These are phyloP conservation scores for Phytomonas francai DNA, from an alignment of 208 protist species.

Conservation along the genomic window DNA sequence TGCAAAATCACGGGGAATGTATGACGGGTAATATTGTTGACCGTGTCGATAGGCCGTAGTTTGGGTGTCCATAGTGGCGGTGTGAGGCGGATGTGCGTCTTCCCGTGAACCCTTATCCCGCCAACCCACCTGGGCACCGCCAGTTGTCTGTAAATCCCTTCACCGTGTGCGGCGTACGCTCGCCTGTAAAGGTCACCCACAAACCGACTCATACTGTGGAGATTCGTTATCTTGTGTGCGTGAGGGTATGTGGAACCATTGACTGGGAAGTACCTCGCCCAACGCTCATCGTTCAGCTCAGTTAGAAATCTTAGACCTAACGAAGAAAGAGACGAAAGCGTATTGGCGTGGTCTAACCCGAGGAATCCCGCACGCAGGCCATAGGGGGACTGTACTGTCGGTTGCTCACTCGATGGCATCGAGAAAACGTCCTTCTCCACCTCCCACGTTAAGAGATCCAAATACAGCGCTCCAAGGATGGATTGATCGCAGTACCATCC, in stretches of 20 bases:
- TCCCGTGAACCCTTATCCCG: neutral
- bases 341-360: neutral
- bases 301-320: no score
- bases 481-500: neutral
- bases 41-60: neutral
- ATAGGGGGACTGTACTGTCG: neutral
- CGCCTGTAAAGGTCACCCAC: neutral
- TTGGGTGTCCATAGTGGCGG: neutral
- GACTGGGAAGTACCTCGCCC: neutral
- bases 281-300: neutral
- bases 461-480: neutral
- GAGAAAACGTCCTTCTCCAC: slow-evolving; percentile 1
- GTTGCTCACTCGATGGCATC: neutral
- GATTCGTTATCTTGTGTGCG: neutral
- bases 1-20: neutral
- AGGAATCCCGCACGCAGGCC: neutral
- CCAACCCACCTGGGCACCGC: neutral
- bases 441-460: neutral
- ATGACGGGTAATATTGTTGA: neutral
- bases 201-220: neutral
- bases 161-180: neutral
- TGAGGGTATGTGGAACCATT: neutral
- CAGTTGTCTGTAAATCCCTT: neutral
- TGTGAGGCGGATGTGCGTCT: neutral
- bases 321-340: neutral